Conservation (phyloP, 257 asterid genomes). For the Craterostigma plantagineum region DNA sequence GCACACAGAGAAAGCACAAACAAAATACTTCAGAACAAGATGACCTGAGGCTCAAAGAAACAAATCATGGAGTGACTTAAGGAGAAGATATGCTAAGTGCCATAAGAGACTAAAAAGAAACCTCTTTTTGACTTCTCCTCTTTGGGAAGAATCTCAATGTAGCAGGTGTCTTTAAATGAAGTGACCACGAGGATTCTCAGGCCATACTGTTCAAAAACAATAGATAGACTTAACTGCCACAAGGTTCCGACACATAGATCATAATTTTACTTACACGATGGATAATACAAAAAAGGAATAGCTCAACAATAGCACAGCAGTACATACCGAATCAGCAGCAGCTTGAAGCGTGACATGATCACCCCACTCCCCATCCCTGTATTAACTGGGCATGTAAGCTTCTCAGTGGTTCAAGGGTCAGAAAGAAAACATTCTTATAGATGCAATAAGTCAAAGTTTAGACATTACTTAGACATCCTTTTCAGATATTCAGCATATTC, state of each 20-base stretch:
- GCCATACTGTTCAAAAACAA: constrained; percentile 54
- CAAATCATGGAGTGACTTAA: too few species aligned
- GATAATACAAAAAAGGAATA: constrained; percentile 2
- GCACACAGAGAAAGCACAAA: constrained; percentile 2
- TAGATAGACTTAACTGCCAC: constrained; percentile 10
- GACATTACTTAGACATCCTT: constrained; percentile 54
- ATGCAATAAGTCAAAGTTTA: constrained; percentile 9
- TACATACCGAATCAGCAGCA: constrained; percentile 75
- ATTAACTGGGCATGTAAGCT: constrained; percentile 12
- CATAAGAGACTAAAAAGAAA: constrained; percentile 6
- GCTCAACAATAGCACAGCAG: neutral
- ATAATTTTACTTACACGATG: neutral
- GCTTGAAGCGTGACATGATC: constrained; percentile 99
- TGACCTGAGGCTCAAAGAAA: too few species aligned
- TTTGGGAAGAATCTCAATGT: constrained; percentile 86
- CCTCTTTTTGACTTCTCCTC: constrained; percentile 77
- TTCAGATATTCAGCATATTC: constrained; percentile 55
- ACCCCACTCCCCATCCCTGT: constrained; percentile 90
- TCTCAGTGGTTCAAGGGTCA: constrained; percentile 7
- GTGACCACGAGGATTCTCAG: constrained; percentile 69
- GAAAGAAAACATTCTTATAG: constrained; percentile 2
- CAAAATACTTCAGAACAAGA: constrained; percentile 2
- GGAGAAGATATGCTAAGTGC: too few species aligned
- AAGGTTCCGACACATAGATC: constrained; percentile 1
- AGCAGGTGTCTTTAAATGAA: constrained; percentile 87